Conservation (phyloP, 129 eudicot genomes). For the Ambrosia trifida region DNA sequence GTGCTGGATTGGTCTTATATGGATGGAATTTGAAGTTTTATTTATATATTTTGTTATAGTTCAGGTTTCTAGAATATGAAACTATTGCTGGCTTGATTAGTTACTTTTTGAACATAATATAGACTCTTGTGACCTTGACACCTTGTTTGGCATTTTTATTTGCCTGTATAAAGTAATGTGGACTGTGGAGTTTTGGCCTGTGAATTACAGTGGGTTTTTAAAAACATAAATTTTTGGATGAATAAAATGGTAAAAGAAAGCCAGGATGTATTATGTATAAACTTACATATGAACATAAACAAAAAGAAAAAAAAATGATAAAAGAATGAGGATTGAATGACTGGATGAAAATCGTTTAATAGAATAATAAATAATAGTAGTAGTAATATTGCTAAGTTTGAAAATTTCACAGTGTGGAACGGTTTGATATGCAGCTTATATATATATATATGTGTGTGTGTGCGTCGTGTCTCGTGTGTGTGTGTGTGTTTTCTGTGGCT, state of each 20-base stretch:
- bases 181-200: background rate
- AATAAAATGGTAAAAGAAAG: background rate
- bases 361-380: no score
- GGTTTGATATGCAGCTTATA: no score
- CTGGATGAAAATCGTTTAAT: no score
- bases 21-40: constrained; percentile 6
- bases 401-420: no score
- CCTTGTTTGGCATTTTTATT: background rate
- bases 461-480: no score
- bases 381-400: no score
- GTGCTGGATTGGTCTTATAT: background rate
- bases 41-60: background rate
- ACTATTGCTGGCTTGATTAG: background rate
- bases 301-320: no score
- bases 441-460: no score
- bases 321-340: no score
- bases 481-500: no score
- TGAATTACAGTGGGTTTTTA: background rate
- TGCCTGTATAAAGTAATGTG: background rate
- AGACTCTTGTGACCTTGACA: background rate
- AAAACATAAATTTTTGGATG: background rate
- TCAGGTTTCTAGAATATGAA: background rate
- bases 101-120: background rate
- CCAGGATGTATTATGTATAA: background rate
- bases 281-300: no score